Percentiles rank a stretch among this genome's conserved stretches.
These are phyloP conservation scores for Helicosporidium sp. DNA, from an alignment of 139 green algal genomes.

Conservation along the genomic window DNA sequence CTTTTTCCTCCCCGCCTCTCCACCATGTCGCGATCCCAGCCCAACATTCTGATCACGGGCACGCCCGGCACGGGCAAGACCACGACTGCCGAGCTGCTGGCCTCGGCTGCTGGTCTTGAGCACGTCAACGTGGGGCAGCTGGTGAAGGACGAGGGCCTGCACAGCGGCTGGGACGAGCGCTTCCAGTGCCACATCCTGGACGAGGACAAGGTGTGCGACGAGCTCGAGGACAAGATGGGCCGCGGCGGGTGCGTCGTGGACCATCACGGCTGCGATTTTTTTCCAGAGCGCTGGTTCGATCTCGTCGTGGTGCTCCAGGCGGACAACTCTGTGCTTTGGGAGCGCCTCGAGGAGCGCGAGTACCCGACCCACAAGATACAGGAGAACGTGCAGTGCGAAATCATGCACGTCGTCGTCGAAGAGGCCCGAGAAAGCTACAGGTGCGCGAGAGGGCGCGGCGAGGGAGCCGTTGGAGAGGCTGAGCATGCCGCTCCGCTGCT, in stretches of 20 bases:
- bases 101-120: conserved; percentile 28
- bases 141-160: conserved; percentile 52
- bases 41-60: conserved; percentile 82
- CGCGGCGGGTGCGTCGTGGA: conserved; percentile 76
- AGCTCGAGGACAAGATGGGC: conserved; percentile 59
- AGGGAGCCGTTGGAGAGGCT: not conserved
- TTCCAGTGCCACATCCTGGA: conserved; percentile 66
- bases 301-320: conserved; percentile 81
- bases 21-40: conserved; percentile 5
- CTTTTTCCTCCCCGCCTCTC: no score
- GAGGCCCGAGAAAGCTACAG: conserved; percentile 84
- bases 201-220: conserved; percentile 92
- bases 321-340: conserved; percentile 76
- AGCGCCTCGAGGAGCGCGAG: conserved; percentile 53
- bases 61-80: conserved; percentile 93
- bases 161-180: conserved; percentile 70
- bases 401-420: conserved; percentile 89
- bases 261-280: conserved; percentile 94
- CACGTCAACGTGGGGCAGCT: conserved; percentile 73
- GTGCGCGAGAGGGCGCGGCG: conserved; percentile 14
- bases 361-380: conserved; percentile 72
- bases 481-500: not conserved
- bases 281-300: conserved; percentile 95
- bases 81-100: conserved; percentile 42
- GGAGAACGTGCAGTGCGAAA: conserved; percentile 94